Evolutionary conservation across 2,329 filamentous ascomycete genomes (phyloP).

Genomic region (Plenodomus lindquistii): DNA sequence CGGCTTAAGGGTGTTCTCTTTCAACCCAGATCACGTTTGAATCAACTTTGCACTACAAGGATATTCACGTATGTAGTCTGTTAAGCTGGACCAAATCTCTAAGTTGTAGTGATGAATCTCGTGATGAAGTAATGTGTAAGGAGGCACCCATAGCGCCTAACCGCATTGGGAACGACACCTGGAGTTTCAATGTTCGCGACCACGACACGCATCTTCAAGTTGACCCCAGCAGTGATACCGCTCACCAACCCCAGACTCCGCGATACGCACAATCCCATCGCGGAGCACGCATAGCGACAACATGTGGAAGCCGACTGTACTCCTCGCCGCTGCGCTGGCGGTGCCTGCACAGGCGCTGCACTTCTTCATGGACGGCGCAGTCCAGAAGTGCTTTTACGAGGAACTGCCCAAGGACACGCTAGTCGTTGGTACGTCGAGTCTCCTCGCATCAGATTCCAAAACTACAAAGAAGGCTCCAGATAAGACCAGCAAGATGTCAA

Average conservation of each 20-base stretch:
- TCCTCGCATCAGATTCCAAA: neutral
- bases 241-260: constrained; percentile 22
- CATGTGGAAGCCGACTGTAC: constrained; percentile 55
- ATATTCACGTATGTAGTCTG: too few species aligned
- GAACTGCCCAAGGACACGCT: constrained; percentile 96
- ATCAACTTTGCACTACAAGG: constrained; percentile 7
- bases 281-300: constrained; percentile 22
- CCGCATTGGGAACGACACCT: constrained; percentile 28
- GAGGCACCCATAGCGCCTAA: constrained; percentile 12
- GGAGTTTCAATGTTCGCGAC: constrained; percentile 26
- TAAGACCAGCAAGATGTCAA: too few species aligned
- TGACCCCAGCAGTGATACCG: constrained; percentile 6
- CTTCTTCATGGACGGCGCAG: constrained; percentile 88
- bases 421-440: constrained; percentile 69
- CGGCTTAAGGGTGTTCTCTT: neutral
- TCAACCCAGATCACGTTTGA: neutral
- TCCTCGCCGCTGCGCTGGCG: constrained; percentile 65
- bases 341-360: constrained; percentile 79
- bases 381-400: constrained; percentile 96
- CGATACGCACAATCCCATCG: constrained; percentile 19
- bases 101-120: too few species aligned
- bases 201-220: constrained; percentile 20
- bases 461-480: neutral
- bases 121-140: too few species aligned
- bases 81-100: too few species aligned